Conservation (phyloP, 768 basidiomycete species). For the Macrolepiota albuminosa region DNA sequence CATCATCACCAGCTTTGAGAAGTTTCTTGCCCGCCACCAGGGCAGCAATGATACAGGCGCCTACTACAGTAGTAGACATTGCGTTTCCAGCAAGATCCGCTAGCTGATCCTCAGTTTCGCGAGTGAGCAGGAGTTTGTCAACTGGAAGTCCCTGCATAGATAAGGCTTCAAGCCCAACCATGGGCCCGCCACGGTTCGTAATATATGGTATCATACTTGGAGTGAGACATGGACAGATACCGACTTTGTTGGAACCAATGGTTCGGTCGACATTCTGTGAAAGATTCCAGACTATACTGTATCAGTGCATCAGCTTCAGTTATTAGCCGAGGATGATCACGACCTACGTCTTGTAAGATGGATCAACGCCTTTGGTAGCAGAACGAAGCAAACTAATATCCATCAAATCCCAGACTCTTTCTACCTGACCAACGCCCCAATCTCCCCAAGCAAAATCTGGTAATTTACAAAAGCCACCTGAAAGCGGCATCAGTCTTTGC, state of each 20-base stretch:
- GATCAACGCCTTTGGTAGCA: conserved; percentile 76
- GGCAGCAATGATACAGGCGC: conserved; percentile 81
- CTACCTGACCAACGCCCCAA: conserved; percentile 90
- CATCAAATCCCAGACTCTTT: conserved; percentile 93
- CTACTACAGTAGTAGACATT: conserved; percentile 97
- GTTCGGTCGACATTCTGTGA: conserved; percentile 95
- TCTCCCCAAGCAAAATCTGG: conserved; percentile 92
- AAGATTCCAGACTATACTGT: conserved; percentile 89
- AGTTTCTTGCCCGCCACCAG: conserved; percentile 63
- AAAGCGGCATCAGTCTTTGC: not conserved
- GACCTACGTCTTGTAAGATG: conserved; percentile 83
- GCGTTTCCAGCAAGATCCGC: conserved; percentile 95
- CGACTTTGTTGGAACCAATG: conserved; percentile 73
- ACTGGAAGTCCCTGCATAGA: conserved; percentile 94
- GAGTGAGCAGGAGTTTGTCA: conserved; percentile 85
- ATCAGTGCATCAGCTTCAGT: conserved; percentile 6
- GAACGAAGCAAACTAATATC: conserved; percentile 85
- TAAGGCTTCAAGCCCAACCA: conserved; percentile 90
- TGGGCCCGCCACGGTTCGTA: conserved; percentile 92
- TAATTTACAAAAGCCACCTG: conserved; percentile 79
- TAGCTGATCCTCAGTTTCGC: conserved; percentile 90
- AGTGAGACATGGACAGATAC: conserved; percentile 90
- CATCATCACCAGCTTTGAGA: conserved; percentile 63
- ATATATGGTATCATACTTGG: conserved; percentile 97
- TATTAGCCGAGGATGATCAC: conserved; percentile 4